Conservation (phyloP, 345 rosid species). For the Eucalyptus curtisii region DNA sequence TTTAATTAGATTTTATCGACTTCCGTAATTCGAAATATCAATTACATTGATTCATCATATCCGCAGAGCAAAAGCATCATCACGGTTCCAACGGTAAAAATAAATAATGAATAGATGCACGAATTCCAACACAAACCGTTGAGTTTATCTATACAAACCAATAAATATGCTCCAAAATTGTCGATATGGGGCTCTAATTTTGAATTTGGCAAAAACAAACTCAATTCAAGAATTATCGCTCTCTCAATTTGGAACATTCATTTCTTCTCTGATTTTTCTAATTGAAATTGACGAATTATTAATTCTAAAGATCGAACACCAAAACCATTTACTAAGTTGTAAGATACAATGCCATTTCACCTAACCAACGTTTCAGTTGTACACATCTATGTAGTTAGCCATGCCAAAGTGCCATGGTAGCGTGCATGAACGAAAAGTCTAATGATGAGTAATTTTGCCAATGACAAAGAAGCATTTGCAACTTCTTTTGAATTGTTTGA, state of each 20-base stretch:
- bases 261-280: accelerated
- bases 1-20: background rate
- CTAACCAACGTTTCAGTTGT: accelerated
- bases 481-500: background rate
- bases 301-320: accelerated
- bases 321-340: accelerated
- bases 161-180: background rate
- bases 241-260: background rate
- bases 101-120: background rate
- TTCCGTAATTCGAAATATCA: background rate
- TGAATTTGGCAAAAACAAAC: background rate
- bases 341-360: background rate
- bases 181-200: background rate
- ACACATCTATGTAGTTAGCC: background rate
- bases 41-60: background rate
- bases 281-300: background rate
- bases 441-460: background rate
- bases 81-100: background rate
- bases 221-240: background rate
- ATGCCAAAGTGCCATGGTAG: background rate
- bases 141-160: background rate
- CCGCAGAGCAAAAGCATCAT: background rate
- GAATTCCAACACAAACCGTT: background rate
- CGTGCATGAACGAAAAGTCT: background rate
- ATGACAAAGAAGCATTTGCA: background rate